Percentiles rank a stretch among this genome's conserved stretches.
Conservation (phyloP, 768 basidiomycete species). For the Lactifluus piperatus region DNA sequence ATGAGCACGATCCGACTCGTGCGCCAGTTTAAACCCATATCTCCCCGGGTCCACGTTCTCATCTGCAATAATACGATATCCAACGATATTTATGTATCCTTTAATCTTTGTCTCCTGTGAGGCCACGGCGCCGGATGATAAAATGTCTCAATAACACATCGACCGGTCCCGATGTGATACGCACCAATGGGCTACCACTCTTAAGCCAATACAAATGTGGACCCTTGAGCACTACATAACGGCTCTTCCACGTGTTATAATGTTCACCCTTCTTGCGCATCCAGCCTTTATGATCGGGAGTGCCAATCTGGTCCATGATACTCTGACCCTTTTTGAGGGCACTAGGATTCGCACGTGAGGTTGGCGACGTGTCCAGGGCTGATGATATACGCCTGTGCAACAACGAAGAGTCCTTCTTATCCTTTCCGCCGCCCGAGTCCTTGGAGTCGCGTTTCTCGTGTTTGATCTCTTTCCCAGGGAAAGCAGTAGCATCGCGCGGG, state of each 20-base stretch:
- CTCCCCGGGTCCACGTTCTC: slow-evolving; percentile 86
- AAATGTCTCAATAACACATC: background rate
- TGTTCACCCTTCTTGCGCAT: slow-evolving; percentile 93
- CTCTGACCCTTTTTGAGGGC: slow-evolving; percentile 44
- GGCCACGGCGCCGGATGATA: background rate
- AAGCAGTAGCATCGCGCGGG: slow-evolving; percentile 31
- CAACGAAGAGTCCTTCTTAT: slow-evolving; percentile 30
- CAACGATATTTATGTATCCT: slow-evolving; percentile 86
- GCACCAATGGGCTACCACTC: slow-evolving; percentile 53
- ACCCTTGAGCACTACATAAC: slow-evolving; percentile 92
- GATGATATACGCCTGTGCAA: slow-evolving; percentile 51
- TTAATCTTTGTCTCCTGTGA: slow-evolving; percentile 86
- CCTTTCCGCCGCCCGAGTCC: slow-evolving; percentile 22
- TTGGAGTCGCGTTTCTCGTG: slow-evolving; percentile 21
- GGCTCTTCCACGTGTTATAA: slow-evolving; percentile 86
- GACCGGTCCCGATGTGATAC: slow-evolving; percentile 17
- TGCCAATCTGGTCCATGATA: slow-evolving; percentile 85
- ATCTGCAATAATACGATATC: slow-evolving; percentile 90
- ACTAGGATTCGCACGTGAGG: background rate
- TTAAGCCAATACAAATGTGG: slow-evolving; percentile 82
- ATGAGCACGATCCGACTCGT: slow-evolving; percentile 80
- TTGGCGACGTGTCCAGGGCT: background rate
- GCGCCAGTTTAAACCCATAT: slow-evolving; percentile 92
- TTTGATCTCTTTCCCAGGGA: slow-evolving; percentile 23
- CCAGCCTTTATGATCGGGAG: slow-evolving; percentile 85